phyloP scores from a whole-genome alignment of 1,139 yeast genomes.

The Lizanozyma gosingica region DNA sequence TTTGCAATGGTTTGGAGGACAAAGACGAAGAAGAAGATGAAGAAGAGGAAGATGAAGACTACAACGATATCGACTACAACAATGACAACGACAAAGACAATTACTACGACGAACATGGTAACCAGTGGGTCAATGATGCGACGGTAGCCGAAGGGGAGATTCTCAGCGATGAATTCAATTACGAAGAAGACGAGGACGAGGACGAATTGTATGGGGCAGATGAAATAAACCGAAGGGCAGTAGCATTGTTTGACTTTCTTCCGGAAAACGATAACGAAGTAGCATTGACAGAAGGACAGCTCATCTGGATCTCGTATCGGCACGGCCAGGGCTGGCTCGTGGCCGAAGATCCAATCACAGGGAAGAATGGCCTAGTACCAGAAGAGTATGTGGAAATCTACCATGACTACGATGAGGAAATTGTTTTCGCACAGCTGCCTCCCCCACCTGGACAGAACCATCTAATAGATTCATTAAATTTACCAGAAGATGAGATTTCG shows the following conservation, averaged over 20 bases:
- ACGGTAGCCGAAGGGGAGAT: neutral
- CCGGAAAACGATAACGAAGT: slow-evolving; percentile 96
- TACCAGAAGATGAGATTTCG: too few relatives aligned
- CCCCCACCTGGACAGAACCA: neutral
- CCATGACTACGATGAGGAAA: slow-evolving; percentile 13
- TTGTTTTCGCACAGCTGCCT: neutral
- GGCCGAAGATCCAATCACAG: slow-evolving; percentile 72
- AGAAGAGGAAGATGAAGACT: neutral
- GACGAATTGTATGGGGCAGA: slow-evolving; percentile 14
- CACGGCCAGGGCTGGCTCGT: slow-evolving; percentile 99
- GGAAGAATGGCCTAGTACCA: slow-evolving; percentile 89
- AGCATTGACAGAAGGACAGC: slow-evolving; percentile 68
- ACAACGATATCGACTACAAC: neutral
- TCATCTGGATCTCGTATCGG: slow-evolving; percentile 76
- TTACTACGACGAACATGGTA: slow-evolving; percentile 3
- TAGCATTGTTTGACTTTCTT: slow-evolving; percentile 80
- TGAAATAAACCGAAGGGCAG: slow-evolving; percentile 48
- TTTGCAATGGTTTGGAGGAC: slow-evolving; percentile 1
- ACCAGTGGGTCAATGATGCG: slow-evolving; percentile 1
- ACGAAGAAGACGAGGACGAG: slow-evolving; percentile 5
- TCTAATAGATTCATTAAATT: too few relatives aligned
- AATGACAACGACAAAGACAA: neutral
- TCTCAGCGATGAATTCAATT: slow-evolving; percentile 5
- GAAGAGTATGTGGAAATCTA: slow-evolving; percentile 79
- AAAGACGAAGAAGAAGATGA: slow-evolving; percentile 1